Conservation (phyloP, 495 filamentous ascomycete genomes). For the Viridothelium virens region DNA sequence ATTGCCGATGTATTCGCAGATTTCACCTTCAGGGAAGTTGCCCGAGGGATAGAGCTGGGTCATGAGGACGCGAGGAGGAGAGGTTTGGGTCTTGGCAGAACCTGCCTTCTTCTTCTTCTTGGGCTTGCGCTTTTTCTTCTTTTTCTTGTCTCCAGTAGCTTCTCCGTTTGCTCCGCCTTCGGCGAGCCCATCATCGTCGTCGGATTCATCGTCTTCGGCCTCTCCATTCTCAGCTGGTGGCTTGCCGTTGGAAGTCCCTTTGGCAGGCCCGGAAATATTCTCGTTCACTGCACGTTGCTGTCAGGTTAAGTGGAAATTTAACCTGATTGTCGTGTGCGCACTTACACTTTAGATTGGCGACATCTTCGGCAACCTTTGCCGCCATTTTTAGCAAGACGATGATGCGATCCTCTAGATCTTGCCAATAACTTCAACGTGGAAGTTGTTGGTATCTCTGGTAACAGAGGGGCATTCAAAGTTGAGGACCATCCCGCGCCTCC, state of each 20-base stretch:
- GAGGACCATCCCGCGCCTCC: background rate
- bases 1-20: conserved; percentile 44
- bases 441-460: background rate
- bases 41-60: conserved; percentile 44
- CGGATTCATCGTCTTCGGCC: conserved; percentile 38
- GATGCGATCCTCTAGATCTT: background rate
- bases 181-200: conserved; percentile 30
- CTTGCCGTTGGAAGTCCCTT: conserved; percentile 21
- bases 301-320: background rate
- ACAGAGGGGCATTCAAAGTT: background rate
- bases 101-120: conserved; percentile 31
- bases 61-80: conserved; percentile 49
- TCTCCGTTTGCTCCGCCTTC: conserved; percentile 22
- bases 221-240: conserved; percentile 31
- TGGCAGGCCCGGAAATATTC: background rate
- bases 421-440: background rate
- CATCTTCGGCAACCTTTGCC: conserved; percentile 3
- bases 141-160: conserved; percentile 33
- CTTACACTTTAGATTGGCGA: conserved; percentile 4
- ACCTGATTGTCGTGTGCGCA: background rate
- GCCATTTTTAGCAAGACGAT: background rate
- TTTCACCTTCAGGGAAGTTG: conserved; percentile 48
- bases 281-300: background rate
- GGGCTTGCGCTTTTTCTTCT: conserved; percentile 51
- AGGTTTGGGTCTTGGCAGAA: conserved; percentile 41